These are phyloP conservation scores for Sungouiella blattae DNA, from an alignment of 805 yeast species.

Conservation along the genomic window DNA sequence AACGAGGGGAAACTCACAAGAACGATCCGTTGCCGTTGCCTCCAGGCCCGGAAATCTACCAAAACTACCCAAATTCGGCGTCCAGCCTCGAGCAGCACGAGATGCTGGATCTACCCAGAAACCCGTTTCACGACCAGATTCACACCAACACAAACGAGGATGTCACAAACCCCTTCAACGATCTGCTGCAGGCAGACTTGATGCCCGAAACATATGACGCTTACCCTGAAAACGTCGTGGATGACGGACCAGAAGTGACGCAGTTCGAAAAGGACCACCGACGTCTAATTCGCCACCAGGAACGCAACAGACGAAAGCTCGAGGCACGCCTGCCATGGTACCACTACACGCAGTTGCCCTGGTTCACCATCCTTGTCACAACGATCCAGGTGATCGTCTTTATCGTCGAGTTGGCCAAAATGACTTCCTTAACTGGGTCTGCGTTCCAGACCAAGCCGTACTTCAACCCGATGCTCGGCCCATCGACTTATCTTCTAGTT, in stretches of 20 bases:
- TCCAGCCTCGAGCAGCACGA: not conserved
- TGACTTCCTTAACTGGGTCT: conserved; percentile 58
- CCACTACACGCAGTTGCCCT: conserved; percentile 32
- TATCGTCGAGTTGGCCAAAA: conserved; percentile 54
- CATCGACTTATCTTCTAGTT: conserved; percentile 62
- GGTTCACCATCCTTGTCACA: conserved; percentile 40
- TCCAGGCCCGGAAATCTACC: too few relatives aligned
- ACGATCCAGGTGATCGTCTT: conserved; percentile 53
- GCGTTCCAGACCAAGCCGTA: conserved; percentile 67
- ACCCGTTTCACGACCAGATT: conserved; percentile 1
- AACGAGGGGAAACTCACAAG: not conserved
- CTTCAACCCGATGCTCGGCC: conserved; percentile 78
- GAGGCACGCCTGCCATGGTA: conserved; percentile 13
- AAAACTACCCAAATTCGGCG: not conserved
- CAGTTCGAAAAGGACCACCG: not conserved
- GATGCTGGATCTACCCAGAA: not conserved
- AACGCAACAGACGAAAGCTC: conserved; percentile 13
- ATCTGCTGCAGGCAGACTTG: not conserved
- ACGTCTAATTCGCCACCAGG: conserved; percentile 4
- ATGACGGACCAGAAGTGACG: conserved; percentile 1
- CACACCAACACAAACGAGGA: not conserved
- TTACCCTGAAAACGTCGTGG: not conserved
- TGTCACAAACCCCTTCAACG: not conserved
- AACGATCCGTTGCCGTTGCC: too few relatives aligned
- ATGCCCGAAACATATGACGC: not conserved